Conservation (phyloP, 805 yeast species). For the Myxozyma kluyveri region DNA sequence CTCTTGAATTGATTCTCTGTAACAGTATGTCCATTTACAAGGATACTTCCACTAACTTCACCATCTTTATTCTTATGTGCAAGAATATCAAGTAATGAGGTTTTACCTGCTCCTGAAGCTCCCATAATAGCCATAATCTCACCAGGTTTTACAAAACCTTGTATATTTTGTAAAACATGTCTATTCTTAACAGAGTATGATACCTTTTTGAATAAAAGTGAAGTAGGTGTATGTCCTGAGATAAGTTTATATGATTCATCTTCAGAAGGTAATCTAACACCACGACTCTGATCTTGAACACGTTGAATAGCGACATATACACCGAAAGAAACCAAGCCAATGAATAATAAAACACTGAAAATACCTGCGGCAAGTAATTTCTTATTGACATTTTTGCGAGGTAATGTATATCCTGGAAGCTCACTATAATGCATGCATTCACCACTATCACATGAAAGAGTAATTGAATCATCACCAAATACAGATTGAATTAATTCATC, state of each 20-base stretch:
- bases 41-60: slow-evolving; percentile 58
- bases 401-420: slow-evolving; percentile 82
- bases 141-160: slow-evolving; percentile 80
- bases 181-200: slow-evolving; percentile 56
- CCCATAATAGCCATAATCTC: slow-evolving; percentile 96
- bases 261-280: slow-evolving; percentile 37
- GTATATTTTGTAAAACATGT: slow-evolving; percentile 58
- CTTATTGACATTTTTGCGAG: slow-evolving; percentile 44
- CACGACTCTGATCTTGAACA: slow-evolving; percentile 14
- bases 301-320: slow-evolving; percentile 14
- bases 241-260: slow-evolving; percentile 49
- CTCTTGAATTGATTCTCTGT: slow-evolving; percentile 51
- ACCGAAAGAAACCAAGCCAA: slow-evolving; percentile 31
- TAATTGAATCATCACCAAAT: slow-evolving; percentile 92
- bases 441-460: slow-evolving; percentile 75
- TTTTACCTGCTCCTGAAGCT: slow-evolving; percentile 98
- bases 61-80: slow-evolving; percentile 89
- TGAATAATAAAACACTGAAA: slow-evolving; percentile 15
- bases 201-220: slow-evolving; percentile 71
- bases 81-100: slow-evolving; percentile 84
- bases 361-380: slow-evolving; percentile 15
- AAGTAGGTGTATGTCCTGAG: slow-evolving; percentile 60
- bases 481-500: slow-evolving; percentile 84
- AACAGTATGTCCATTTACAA: slow-evolving; percentile 62
- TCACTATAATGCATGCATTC: slow-evolving; percentile 92